Percentiles rank a stretch among this genome's conserved stretches.
These are phyloP conservation scores for Drechslera avenae DNA, from an alignment of 2,329 filamentous ascomycete species.

Conservation along the genomic window DNA sequence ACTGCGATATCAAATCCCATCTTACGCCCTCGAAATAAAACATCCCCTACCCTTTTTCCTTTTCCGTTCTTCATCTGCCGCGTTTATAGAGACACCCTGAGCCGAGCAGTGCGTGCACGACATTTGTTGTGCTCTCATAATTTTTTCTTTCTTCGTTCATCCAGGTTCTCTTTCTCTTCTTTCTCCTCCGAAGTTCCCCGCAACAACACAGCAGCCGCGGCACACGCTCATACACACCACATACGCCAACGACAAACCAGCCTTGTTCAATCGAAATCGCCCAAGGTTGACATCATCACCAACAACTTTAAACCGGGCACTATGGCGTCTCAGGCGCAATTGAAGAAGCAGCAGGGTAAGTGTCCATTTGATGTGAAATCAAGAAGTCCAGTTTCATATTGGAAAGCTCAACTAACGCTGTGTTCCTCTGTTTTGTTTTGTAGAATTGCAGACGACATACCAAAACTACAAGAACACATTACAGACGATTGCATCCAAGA, in stretches of 20 bases:
- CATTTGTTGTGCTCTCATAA: background rate
- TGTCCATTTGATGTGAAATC: background rate
- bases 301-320: conserved; percentile 20
- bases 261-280: too few species aligned
- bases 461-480: conserved; percentile 76
- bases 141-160: conserved; percentile 7
- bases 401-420: conserved; percentile 5
- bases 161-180: conserved; percentile 11
- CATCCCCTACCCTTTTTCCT: too few species aligned
- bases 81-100: too few species aligned
- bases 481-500: conserved; percentile 93
- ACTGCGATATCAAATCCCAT: background rate
- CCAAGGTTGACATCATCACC: too few species aligned
- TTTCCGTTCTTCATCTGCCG: too few species aligned
- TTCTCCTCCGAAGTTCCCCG: conserved; percentile 31
- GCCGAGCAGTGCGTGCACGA: too few species aligned
- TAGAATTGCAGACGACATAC: conserved; percentile 82
- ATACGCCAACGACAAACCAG: background rate
- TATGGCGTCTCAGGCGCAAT: conserved; percentile 59
- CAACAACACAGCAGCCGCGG: conserved; percentile 8
- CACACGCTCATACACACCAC: too few species aligned
- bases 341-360: conserved; percentile 76
- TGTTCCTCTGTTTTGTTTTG: too few species aligned
- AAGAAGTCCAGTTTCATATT: too few species aligned
- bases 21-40: background rate